Evolutionary conservation across 352 stramenopile species (phyloP), one percentile per base, ranked within the genome.

Genomic region (Globisporangium irregulare): DNA sequence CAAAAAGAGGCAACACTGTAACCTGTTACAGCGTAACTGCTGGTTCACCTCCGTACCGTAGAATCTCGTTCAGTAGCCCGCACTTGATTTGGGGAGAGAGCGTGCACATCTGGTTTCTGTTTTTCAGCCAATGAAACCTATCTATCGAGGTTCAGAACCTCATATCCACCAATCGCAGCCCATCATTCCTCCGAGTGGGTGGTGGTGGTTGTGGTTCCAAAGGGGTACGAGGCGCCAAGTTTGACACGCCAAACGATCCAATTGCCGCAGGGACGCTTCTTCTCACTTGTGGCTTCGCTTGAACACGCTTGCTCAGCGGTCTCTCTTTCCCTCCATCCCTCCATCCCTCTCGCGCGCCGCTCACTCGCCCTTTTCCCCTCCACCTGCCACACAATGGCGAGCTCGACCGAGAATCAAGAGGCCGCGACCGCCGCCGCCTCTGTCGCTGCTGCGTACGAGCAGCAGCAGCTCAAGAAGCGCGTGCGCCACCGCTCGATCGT

Each of bases 401-500:
- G 34, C 51, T 43, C 58, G 36, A 43, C 59, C 24, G 59, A 71
- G 34, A 60, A 53, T 15, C 55, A 62, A 4, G 54, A 62, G 2
- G 54, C 59, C 5, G 34, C n/a, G 5, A 29, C 48, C 22, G 14
- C 59, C 41, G 66, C 68, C 29, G 38, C 64, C 22, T 48, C 54
- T 8, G 66, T 69, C 29, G 38, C 64, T 25, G 53, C 54, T 8
- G 64, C 56, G 64, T 59, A 81, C 43, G 48, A 67, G 12, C 70
- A 85, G 60, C 70, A 73, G 54, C 75, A 77, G 57, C 74, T 94
- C 29, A 79, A 85, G 41, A 81, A 86, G 64, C 84, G 86, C 58
- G 86, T 94, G 65, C 86, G 86, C 58, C 86, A 94, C 62, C 84
- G 82, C 66, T 89, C 80, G 34, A 81, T 74, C 38, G 74, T 73